Evolutionary conservation across 352 stramenopile species (phyloP), one percentile per base, ranked within the genome.

Genomic region (Globisporangium paddicum): DNA sequence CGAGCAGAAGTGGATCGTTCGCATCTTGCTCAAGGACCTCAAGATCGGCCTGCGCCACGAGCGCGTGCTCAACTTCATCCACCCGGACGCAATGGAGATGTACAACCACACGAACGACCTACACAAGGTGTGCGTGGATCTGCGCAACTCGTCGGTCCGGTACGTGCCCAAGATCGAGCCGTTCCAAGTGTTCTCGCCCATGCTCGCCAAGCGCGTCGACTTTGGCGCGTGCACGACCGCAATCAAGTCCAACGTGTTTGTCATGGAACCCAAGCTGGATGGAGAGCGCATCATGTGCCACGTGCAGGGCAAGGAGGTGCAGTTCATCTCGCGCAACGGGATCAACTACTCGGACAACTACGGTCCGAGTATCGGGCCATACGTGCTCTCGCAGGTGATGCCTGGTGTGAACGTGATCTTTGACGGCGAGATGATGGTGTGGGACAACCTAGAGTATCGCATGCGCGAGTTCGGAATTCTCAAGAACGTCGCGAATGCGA

Each of bases 391-490:
- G 0, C 84, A 95, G 55, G 34, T 95, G 19, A 60, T 77, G 14
- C 44, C 60, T 32, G 77, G 73, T 13, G 65, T 90, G 14, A 74
- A 93, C 62, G 86, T 73, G 41, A 93, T 95, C 32, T 67, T 95
- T 10, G 86, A 95, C 42, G 86, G 86, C 42, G 86, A 95, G 46
- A 93, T 95, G 84, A 90, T 95, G 77, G 82, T 94, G 5, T 93
- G 86, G 84, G 86, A 93, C 62, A 93, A 90, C 59, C 23, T 79
- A 14, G 82, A 90, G 59, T 91, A 89, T 66, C 69, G 67, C 0
- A 60, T 90, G 42, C 75, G 77, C 42, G 82, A 92, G 64, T 95
- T 95, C 67, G 83, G 86, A 1, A 64, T 92, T 34, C 62, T 95
- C 30, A 95, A 92, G 58, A 88, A 79, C 62, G 86, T 90, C 18